Evolutionary conservation across 2,329 filamentous ascomycete species (phyloP), one percentile per base, ranked within the genome.

Genomic region (Neopestalotiopsis rosae): DNA sequence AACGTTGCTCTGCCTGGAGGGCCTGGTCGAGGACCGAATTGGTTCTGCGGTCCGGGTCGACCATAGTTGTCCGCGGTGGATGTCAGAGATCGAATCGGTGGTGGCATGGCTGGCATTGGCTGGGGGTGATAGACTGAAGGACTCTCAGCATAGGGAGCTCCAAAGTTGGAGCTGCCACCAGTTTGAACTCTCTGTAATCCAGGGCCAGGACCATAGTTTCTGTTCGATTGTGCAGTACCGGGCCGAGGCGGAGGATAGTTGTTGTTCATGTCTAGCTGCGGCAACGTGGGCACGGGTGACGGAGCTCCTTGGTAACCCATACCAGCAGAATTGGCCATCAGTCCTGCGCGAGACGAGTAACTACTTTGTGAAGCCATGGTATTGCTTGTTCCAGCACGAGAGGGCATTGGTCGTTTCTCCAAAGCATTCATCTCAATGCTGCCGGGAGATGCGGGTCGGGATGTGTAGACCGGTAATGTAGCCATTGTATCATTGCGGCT

Each of bases 381-480:
- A 66, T 81, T 78, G 80, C 79, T 79, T 34, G 76, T 78, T 3
- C 69, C 72, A 64, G 75, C 72, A 77, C 87, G 79, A 71, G 84
- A 76, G 74, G 81, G 83, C 70, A 81, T 72, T 52, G 84, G 87
- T 67, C 81, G 85, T 78, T 85, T 86, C 72, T 85, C 86, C 70
- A 87, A 81, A 57, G 82, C 81, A 71, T 80, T 86, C 70, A 88
- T 85, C 78, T 88, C 88, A 67, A 85, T 83, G 73, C 77, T 81
- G 20, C 81, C 82, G 3, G 87, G 85, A 1, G 88, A 90, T 66
- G 81, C 85, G 20, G 88, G 87, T 66, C 86, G 86, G 9, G 90
- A 91, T 2, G 83, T 83, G 76, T 93, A 93, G 3, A 84, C 77
- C 0, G 91, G 90, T 6, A 93, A 80, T 0, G 90, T 91, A 0